Percentiles rank a stretch among this genome's conserved stretches.
These are phyloP conservation scores for Cladorrhinum sp. DNA, from an alignment of 2,329 filamentous ascomycete species.

Conservation along the genomic window DNA sequence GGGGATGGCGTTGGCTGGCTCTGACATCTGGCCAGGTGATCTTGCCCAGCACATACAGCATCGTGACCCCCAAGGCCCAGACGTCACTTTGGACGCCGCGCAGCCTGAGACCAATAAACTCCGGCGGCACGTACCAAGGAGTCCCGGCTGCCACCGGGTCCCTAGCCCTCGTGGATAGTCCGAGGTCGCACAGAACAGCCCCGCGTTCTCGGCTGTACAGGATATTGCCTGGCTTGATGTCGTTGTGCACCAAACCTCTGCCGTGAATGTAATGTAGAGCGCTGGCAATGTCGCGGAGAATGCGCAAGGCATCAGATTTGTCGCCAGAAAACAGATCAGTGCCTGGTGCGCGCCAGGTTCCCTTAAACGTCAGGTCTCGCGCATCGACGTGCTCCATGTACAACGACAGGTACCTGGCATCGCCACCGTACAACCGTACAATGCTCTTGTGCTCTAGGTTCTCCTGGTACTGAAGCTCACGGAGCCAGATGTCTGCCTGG, in stretches of 20 bases:
- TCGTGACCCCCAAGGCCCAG: constrained; percentile 58
- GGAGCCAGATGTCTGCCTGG: constrained; percentile 58
- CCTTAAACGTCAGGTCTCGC: constrained; percentile 48
- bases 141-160: constrained; percentile 49
- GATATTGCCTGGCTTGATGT: constrained; percentile 62
- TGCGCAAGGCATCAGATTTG: constrained; percentile 48
- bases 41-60: constrained; percentile 57
- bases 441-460: constrained; percentile 56
- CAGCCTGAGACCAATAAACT: constrained; percentile 54
- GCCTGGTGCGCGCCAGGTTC: constrained; percentile 47
- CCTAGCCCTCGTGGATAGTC: constrained; percentile 48
- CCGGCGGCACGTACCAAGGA: constrained; percentile 60
- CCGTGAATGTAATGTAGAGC: constrained; percentile 56
- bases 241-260: constrained; percentile 55
- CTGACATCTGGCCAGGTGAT: constrained; percentile 54
- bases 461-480: constrained; percentile 55
- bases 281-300: constrained; percentile 52
- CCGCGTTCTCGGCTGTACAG: constrained; percentile 57
- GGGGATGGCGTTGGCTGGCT: constrained; percentile 45
- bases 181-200: constrained; percentile 60
- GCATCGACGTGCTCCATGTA: constrained; percentile 62
- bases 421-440: constrained; percentile 56
- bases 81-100: constrained; percentile 56
- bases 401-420: constrained; percentile 56
- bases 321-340: constrained; percentile 51